phyloP scores from a whole-genome alignment of 192 early-diverging fungal genomes.

The Gryganskiella cystojenkinii region DNA sequence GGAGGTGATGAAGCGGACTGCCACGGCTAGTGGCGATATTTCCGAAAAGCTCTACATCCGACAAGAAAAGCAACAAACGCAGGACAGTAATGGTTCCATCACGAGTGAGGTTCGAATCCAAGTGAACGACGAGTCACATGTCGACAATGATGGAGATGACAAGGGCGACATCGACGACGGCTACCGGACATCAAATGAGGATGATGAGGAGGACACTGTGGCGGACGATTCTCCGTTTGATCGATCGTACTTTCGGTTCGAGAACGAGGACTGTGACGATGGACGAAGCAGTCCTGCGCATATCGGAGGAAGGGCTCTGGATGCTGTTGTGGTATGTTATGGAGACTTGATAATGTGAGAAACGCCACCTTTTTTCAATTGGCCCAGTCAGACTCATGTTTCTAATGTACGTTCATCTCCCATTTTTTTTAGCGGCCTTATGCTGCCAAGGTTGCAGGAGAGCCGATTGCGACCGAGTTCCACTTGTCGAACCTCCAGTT shows the following conservation, averaged over 20 bases:
- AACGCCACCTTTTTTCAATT: not conserved
- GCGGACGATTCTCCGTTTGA: constrained; percentile 37
- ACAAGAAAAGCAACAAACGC: constrained; percentile 1
- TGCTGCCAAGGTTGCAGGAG: constrained; percentile 79
- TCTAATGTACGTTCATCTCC: not conserved
- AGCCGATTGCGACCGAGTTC: constrained; percentile 68
- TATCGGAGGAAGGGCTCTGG: constrained; percentile 79
- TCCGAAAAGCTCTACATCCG: constrained; percentile 25
- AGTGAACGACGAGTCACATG: constrained; percentile 13
- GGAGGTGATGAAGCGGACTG: constrained; percentile 42
- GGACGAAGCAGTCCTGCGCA: constrained; percentile 63
- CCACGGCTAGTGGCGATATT: constrained; percentile 22
- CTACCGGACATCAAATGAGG: not conserved
- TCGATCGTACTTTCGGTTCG: constrained; percentile 41
- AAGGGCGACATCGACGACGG: not conserved
- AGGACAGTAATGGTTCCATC: constrained; percentile 3
- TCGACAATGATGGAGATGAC: not conserved
- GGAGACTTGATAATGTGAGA: not conserved
- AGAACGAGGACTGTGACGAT: constrained; percentile 41
- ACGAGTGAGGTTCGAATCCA: constrained; percentile 45
- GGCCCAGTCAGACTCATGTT: not conserved
- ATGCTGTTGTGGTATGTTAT: constrained; percentile 74
- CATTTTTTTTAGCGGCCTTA: constrained; percentile 69
- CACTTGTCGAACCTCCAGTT: constrained; percentile 69
- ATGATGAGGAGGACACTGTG: constrained; percentile 6